Conservation (phyloP, 352 stramenopile species). For the Elongisporangium undulatum region DNA sequence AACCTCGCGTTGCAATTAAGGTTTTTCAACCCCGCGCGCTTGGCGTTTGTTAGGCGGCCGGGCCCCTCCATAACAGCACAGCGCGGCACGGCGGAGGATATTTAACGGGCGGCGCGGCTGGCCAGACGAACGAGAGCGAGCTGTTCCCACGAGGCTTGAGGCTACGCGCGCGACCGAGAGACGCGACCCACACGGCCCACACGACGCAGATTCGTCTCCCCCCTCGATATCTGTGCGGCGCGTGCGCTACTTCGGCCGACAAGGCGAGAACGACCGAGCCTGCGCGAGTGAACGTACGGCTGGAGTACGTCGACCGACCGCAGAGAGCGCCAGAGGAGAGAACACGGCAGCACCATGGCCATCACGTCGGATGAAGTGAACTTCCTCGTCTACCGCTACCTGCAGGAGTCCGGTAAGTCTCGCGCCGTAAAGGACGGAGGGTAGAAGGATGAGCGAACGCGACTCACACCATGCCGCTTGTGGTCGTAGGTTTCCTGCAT, state of each 20-base stretch:
- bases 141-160: not conserved
- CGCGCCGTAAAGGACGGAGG: not conserved
- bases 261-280: not conserved
- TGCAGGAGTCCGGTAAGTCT: slow-evolving; percentile 92
- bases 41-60: not conserved
- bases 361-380: slow-evolving; percentile 97
- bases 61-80: slow-evolving; percentile 3
- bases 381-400: slow-evolving; percentile 97
- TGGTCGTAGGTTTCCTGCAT: slow-evolving; percentile 90
- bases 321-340: not conserved
- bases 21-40: not conserved
- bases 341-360: slow-evolving; percentile 44
- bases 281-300: not conserved
- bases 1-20: slow-evolving; percentile 2
- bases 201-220: not conserved
- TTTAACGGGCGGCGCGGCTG: not conserved
- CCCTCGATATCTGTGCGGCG: not conserved
- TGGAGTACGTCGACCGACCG: not conserved
- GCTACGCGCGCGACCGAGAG: not conserved
- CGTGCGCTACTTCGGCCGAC: not conserved
- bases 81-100: not conserved
- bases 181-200: not conserved
- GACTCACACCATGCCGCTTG: not conserved
- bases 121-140: not conserved
- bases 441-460: not conserved